phyloP scores from a whole-genome alignment of 768 basidiomycete genomes.

The Melanogaster broomeanus region DNA sequence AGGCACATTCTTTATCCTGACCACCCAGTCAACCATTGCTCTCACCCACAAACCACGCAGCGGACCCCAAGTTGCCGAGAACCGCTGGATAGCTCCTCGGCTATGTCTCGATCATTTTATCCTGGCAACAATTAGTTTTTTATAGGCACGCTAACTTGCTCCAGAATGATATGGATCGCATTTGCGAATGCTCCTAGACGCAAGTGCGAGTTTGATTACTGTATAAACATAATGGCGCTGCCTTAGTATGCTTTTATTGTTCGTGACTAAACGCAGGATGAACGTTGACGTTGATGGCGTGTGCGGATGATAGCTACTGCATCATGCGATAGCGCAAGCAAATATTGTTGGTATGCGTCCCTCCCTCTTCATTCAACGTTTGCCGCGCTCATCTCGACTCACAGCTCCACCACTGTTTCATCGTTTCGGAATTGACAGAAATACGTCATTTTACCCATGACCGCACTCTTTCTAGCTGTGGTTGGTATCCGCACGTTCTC shows the following conservation, averaged over 20 bases:
- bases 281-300: too few species aligned
- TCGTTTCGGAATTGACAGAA: constrained; percentile 18
- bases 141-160: constrained; percentile 25
- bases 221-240: constrained; percentile 22
- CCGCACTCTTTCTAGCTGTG: constrained; percentile 8
- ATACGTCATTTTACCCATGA: constrained; percentile 16
- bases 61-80: background rate
- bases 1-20: constrained; percentile 26
- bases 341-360: constrained; percentile 14
- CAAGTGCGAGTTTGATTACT: constrained; percentile 12
- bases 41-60: constrained; percentile 4
- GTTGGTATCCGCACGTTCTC: constrained; percentile 7
- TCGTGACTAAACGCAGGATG: too few species aligned
- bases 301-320: constrained; percentile 20
- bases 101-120: constrained; percentile 28
- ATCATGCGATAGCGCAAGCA: constrained; percentile 34
- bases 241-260: constrained; percentile 12
- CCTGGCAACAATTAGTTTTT: constrained; percentile 27
- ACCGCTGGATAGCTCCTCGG: constrained; percentile 11
- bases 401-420: constrained; percentile 17
- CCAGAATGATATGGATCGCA: constrained; percentile 37
- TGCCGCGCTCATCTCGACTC: background rate
- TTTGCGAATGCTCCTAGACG: constrained; percentile 19
- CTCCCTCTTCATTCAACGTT: background rate
- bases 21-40: constrained; percentile 13